A percentile compares a stretch with the other conserved stretches of the same genome.
These are phyloP conservation scores for Nicotiana tomentosiformis DNA, from an alignment of 257 asterid genomes.

Conservation along the genomic window DNA sequence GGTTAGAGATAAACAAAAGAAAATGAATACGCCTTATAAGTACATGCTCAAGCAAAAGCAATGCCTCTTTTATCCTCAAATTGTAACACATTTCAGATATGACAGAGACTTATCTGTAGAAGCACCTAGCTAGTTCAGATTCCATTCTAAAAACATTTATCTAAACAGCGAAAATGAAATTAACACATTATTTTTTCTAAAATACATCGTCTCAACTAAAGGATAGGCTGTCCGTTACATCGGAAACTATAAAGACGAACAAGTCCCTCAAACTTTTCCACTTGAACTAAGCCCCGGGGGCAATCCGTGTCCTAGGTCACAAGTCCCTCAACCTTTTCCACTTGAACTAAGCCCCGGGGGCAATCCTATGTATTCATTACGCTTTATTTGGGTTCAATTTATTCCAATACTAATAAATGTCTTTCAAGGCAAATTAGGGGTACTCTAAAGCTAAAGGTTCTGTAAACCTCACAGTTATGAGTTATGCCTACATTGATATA, in stretches of 20 bases:
- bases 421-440: neutral
- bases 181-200: neutral
- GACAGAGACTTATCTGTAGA: neutral
- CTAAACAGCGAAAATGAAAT: neutral
- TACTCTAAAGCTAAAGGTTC: neutral
- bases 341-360: too few species aligned
- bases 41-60: neutral
- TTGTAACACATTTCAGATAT: neutral
- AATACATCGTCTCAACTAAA: neutral
- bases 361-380: neutral
- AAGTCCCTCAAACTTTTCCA: neutral
- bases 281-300: too few species aligned
- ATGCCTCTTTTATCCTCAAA: neutral
- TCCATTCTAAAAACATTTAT: neutral
- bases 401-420: neutral
- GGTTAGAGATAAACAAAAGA: neutral
- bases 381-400: neutral
- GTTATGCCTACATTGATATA: neutral
- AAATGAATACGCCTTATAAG: neutral
- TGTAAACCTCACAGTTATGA: neutral
- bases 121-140: neutral
- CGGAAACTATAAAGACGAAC: neutral
- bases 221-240: neutral
- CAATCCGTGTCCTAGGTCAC: too few species aligned
- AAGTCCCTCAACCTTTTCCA: too few species aligned